Conservation (phyloP, 2,329 filamentous ascomycete genomes). For the Talaromyces sp. region DNA sequence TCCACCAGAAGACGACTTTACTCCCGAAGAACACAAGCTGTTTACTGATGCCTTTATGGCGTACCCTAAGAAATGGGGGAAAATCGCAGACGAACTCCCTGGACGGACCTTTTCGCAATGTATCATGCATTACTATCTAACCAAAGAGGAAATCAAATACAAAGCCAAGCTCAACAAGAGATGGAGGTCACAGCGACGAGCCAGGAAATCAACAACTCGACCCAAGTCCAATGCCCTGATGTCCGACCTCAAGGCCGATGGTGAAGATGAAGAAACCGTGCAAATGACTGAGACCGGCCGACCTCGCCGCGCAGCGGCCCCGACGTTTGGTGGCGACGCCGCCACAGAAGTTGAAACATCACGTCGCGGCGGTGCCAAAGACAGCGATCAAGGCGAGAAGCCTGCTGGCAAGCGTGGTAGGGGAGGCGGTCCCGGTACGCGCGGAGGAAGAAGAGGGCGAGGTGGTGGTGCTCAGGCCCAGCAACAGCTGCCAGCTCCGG, state of each 20-base stretch:
- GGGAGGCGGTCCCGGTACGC: slow-evolving; percentile 26
- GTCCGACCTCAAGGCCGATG: slow-evolving; percentile 42
- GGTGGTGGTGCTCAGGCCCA: slow-evolving; percentile 19
- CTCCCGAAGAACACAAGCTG: slow-evolving; percentile 40
- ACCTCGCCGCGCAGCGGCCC: slow-evolving; percentile 46
- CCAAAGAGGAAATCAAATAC: slow-evolving; percentile 47
- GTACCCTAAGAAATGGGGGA: slow-evolving; percentile 48
- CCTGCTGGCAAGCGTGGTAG: slow-evolving; percentile 29
- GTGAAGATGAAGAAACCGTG: slow-evolving; percentile 40
- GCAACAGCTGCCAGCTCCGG: slow-evolving; percentile 12
- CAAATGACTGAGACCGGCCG: slow-evolving; percentile 48
- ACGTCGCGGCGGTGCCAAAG: slow-evolving; percentile 32
- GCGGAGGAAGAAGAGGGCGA: slow-evolving; percentile 32
- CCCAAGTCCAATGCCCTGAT: slow-evolving; percentile 47
- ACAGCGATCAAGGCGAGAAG: slow-evolving; percentile 33
- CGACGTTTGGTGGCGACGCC: slow-evolving; percentile 42
- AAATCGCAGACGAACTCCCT: slow-evolving; percentile 45
- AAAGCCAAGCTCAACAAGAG: slow-evolving; percentile 46
- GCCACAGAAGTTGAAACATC: slow-evolving; percentile 31
- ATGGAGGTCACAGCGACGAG: slow-evolving; percentile 39
- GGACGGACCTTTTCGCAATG: slow-evolving; percentile 46
- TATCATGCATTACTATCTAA: slow-evolving; percentile 49
- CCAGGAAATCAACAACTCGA: slow-evolving; percentile 29
- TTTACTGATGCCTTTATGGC: slow-evolving; percentile 47
- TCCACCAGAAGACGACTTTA: slow-evolving; percentile 46